Evolutionary conservation across 129 eudicot species (phyloP), one percentile per base, ranked within the genome.

Genomic region (Pulicaria dysenterica): DNA sequence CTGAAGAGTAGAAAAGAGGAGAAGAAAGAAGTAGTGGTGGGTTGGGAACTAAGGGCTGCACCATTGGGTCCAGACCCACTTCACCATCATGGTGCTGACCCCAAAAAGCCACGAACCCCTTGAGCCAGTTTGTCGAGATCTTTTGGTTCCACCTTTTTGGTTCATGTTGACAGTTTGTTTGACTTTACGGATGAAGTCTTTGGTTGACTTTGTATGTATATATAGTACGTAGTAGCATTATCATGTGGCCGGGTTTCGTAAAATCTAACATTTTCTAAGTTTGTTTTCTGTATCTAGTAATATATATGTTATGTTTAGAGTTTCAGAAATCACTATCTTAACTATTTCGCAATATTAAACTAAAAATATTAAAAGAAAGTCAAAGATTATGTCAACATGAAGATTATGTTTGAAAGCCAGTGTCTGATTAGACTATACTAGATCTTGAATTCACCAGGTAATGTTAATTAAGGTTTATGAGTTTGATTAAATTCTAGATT

Each of bases 21-120:
- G n/a, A 61, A 5, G 16, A 55, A 66, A 43, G 68, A 14, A 34
- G 73, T 50, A 6, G 44, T 36, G 2, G 73, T 31, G 49, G 58
- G 82, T 36, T 70, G 82, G 82, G 82, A 78, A 38, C 82, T 78
- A 61, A 78, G 82, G 77, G 82, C 82, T 5, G 82, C 82, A 61
- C 82, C 82, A 45, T 78, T 78, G 73, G 82, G 82, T 70, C 82
- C 82, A 5, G 82, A 78, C 77, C 82, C 82, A 53, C 82, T 78
- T 64, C 82, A 78, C 77, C 82, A 78, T 62, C 82, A 78, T 70
- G 82, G 82, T 44, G 72, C 82, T 43, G 82, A 62, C 72, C 82
- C 82, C 42, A 70, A 24, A 42, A 77, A 70, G 72, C 82, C 82
- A 55, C 53, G 67, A 44, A 78, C 77, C 57, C 82, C 82, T 70